phyloP scores from a whole-genome alignment of 805 yeast species.

The Pichia occidentalis region DNA sequence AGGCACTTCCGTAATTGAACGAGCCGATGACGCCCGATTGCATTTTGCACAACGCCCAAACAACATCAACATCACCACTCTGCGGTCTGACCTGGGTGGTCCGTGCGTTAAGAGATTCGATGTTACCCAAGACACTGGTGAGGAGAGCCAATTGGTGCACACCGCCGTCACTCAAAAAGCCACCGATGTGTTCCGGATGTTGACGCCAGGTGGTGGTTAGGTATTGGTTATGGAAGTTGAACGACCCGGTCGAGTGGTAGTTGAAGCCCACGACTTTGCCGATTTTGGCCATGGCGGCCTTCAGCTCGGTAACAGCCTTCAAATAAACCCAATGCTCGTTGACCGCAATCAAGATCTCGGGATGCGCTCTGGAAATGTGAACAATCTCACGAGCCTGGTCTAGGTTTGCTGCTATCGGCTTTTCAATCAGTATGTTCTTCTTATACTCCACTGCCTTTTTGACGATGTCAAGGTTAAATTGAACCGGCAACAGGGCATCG shows the following conservation, averaged over 20 bases:
- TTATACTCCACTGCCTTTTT: constrained; percentile 62
- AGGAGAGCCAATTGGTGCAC: constrained; percentile 89
- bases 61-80: constrained; percentile 78
- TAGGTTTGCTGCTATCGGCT: constrained; percentile 86
- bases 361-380: constrained; percentile 50
- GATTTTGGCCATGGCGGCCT: constrained; percentile 56
- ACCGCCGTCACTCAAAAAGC: constrained; percentile 90
- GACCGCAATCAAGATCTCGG: constrained; percentile 58
- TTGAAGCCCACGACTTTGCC: constrained; percentile 69
- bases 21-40: constrained; percentile 68
- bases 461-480: constrained; percentile 63
- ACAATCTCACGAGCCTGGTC: constrained; percentile 79
- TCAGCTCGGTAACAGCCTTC: constrained; percentile 49
- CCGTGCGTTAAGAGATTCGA: constrained; percentile 63
- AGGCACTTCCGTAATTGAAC: constrained; percentile 80
- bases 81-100: constrained; percentile 70
- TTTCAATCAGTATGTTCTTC: constrained; percentile 79
- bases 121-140: constrained; percentile 74
- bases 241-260: constrained; percentile 69
- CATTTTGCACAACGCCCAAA: constrained; percentile 60
- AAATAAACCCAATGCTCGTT: constrained; percentile 85
- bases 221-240: constrained; percentile 54
- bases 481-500: constrained; percentile 88
- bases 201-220: constrained; percentile 77
- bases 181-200: constrained; percentile 89